Evolutionary conservation across 2,329 filamentous ascomycete species (phyloP).

Genomic region (Botrytis deweyae): DNA sequence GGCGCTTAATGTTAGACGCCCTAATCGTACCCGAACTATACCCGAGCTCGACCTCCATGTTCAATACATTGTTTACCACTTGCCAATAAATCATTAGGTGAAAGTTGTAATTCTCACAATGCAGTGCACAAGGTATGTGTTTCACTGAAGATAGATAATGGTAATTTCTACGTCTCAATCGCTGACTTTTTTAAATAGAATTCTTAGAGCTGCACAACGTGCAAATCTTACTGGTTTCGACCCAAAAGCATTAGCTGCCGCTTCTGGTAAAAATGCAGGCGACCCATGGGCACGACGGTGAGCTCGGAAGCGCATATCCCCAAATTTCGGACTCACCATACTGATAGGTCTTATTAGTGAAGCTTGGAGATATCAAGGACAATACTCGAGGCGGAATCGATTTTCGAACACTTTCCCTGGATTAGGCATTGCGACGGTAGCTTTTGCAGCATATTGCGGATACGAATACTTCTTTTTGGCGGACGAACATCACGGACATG

Average conservation of each 20-base stretch:
- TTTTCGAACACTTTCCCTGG: conserved; percentile 87
- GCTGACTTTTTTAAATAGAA: conserved; percentile 31
- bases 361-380: conserved; percentile 89
- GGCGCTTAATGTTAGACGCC: conserved; percentile 18
- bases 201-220: conserved; percentile 41
- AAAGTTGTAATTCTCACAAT: conserved; percentile 31
- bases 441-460: conserved; percentile 84
- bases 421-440: conserved; percentile 86
- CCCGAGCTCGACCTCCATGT: conserved; percentile 4
- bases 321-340: conserved; percentile 4
- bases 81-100: conserved; percentile 15
- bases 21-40: neutral
- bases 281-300: conserved; percentile 67
- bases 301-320: conserved; percentile 39
- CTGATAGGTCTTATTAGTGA: conserved; percentile 70
- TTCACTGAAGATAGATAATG: no score
- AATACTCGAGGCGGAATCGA: conserved; percentile 84
- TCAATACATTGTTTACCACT: neutral
- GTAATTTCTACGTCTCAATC: neutral
- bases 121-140: conserved; percentile 36
- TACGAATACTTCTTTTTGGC: conserved; percentile 87
- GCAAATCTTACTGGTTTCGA: conserved; percentile 92
- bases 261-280: conserved; percentile 61
- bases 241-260: conserved; percentile 72
- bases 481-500: conserved; percentile 61